Conservation (phyloP, 2,329 filamentous ascomycete genomes). For the Cladosporium oxysporum region DNA sequence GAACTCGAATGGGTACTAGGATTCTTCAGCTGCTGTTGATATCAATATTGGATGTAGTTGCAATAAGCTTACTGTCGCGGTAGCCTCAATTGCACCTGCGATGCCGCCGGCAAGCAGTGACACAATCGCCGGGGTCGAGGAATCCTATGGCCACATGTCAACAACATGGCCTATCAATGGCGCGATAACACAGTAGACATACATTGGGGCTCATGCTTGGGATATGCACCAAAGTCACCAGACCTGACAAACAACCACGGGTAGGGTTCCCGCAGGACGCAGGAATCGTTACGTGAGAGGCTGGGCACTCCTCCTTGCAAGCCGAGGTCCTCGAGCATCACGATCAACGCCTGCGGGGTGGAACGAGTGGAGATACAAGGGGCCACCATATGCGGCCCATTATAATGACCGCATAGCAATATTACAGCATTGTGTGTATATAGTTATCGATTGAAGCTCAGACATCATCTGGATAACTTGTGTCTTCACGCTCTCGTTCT, state of each 20-base stretch:
- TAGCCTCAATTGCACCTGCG: slow-evolving; percentile 39
- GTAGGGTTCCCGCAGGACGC: not conserved
- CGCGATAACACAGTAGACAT: not conserved
- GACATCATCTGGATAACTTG: not conserved
- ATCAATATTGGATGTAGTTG: not conserved
- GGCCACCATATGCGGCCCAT: not conserved
- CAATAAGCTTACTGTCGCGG: slow-evolving; percentile 30
- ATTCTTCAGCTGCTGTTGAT: not conserved
- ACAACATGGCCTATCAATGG: not conserved
- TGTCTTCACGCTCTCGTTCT: not conserved
- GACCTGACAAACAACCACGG: not conserved
- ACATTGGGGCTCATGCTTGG: slow-evolving; percentile 15
- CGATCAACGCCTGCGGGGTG: not conserved
- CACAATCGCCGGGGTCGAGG: slow-evolving; percentile 36
- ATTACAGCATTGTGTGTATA: not conserved
- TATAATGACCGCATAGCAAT: not conserved
- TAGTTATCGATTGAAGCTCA: not conserved
- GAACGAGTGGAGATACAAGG: not conserved
- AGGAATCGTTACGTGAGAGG: slow-evolving; percentile 3
- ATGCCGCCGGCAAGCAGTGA: slow-evolving; percentile 39
- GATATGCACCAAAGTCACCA: not conserved
- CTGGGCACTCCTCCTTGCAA: not conserved
- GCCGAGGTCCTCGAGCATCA: slow-evolving; percentile 11
- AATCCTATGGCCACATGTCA: slow-evolving; percentile 21
- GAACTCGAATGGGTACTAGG: slow-evolving; percentile 64